Evolutionary conservation across 2,329 filamentous ascomycete species (phyloP), one percentile per base, ranked within the genome.

Genomic region (Penicillium sp.): DNA sequence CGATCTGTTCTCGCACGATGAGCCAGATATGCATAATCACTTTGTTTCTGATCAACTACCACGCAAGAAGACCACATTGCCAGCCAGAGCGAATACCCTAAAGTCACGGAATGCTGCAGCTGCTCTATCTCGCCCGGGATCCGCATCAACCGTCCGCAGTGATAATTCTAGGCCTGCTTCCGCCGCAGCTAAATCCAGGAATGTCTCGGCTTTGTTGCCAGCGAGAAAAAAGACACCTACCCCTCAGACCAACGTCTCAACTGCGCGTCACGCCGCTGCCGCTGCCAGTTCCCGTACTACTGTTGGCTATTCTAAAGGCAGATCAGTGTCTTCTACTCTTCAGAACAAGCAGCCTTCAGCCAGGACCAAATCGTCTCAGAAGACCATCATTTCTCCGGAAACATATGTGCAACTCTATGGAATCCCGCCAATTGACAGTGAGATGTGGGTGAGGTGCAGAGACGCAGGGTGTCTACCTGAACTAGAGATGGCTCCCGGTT

Each of bases 301-400:
- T 0, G 81, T 96, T 43, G 92, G 92, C 16, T 96, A 96, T 69
- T 89, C 83, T 56, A 90, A 88, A 70, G 91, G 92, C 33, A 83
- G 90, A 33, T 68, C 64, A 18, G 63, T 72, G 48, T 70, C 69
- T 14, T 66, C 66, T 33, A 64, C 63, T 26, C 60, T 71, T 21
- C 62, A 67, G 26, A 67, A 69, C 45, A 66, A 66, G 30, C 43
- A 61, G 28, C 52, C 63, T 6, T 60, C 63, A 20, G 45, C 62
- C 16, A 63, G 67, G 12, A 52, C 33, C 20, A 63, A 66, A 52
- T 58, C 59, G 52, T 54, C 64, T 16, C 60, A 65, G 11, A 66
- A 67, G 42, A 63, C 63, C 9, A 66, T 68, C 9, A 55, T 79
- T 16, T 71, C 74, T 5, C 74, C 76, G 4, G 70, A 71, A 40